These are phyloP conservation scores for Hordeum vulgare DNA, from an alignment of 176 grass and related monocot species.

Conservation along the genomic window MorexV3_pseudomolecules_assembly NC_058524.1:549168856-549169355, in stretches of 20 bases:
- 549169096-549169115: neutral
- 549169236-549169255: neutral
- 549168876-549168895: conserved; percentile 14
- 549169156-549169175: neutral
- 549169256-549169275: neutral
- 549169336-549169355: neutral
- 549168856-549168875: conserved; percentile 4
- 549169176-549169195: neutral
- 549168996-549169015: neutral
- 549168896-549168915: neutral
- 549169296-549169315: neutral
- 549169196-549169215: neutral
- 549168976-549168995: conserved; percentile 6
- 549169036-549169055: conserved; percentile 8
- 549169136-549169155: neutral
- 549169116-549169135: neutral
- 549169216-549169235: neutral
- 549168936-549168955: neutral
- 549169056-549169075: neutral
- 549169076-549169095: neutral
- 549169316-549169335: neutral
- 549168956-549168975: neutral
- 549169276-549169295: neutral
- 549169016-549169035: conserved; percentile 10
- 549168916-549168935: conserved; percentile 23